These are phyloP conservation scores for Claviceps digitariae DNA, from an alignment of 2,329 filamentous ascomycete species.

Conservation along the genomic window DNA sequence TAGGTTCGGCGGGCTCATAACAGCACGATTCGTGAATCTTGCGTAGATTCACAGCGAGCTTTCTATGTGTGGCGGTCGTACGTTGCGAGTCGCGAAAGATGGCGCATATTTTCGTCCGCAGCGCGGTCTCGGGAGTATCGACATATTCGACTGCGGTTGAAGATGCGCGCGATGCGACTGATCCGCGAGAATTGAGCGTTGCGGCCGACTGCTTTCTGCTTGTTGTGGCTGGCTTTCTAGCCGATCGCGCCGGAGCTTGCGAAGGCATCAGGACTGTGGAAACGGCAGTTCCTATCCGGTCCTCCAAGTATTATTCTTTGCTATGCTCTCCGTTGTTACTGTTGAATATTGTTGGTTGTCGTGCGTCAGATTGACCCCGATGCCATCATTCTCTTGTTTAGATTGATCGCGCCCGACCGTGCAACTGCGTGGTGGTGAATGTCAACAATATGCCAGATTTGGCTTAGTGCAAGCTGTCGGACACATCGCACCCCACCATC, in stretches of 20 bases:
- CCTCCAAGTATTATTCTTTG: background rate
- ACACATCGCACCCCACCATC: slow-evolving; percentile 11
- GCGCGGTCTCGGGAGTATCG: slow-evolving; percentile 55
- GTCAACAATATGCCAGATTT: slow-evolving; percentile 21
- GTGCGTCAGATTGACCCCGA: background rate
- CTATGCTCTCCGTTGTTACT: background rate
- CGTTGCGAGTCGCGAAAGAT: slow-evolving; percentile 75
- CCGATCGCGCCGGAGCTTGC: slow-evolving; percentile 32
- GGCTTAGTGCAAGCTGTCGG: slow-evolving; percentile 14
- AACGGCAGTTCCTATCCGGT: background rate
- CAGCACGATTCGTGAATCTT: slow-evolving; percentile 84
- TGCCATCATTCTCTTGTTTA: slow-evolving; percentile 12
- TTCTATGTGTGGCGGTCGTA: slow-evolving; percentile 79
- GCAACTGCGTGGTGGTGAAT: slow-evolving; percentile 8
- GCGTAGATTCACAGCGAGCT: slow-evolving; percentile 72
- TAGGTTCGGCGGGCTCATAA: slow-evolving; percentile 43
- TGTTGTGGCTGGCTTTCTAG: slow-evolving; percentile 29
- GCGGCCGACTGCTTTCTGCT: slow-evolving; percentile 26
- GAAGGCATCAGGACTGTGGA: slow-evolving; percentile 30
- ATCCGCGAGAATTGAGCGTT: slow-evolving; percentile 26
- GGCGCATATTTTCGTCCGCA: slow-evolving; percentile 60
- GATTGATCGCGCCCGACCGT: slow-evolving; percentile 11
- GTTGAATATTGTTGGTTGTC: background rate
- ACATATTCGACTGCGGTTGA: slow-evolving; percentile 58
- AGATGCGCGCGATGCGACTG: slow-evolving; percentile 33